phyloP scores from a whole-genome alignment of 1,139 yeast species.

The Geotrichum reessii region DNA sequence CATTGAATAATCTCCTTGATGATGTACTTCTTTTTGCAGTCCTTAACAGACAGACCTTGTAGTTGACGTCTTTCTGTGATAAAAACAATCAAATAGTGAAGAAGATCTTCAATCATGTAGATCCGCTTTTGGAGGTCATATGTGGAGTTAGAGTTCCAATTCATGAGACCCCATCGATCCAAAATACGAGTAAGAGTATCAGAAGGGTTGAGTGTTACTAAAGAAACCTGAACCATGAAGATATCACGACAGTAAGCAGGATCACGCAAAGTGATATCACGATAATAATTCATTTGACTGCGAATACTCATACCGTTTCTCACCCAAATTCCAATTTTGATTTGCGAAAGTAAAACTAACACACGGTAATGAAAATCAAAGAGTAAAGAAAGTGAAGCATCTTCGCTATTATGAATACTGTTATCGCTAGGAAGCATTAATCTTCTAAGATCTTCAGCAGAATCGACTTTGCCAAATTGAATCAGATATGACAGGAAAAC shows the following conservation, averaged over 20 bases:
- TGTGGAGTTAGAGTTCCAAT: constrained; percentile 35
- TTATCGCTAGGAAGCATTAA: constrained; percentile 23
- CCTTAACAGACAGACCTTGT: constrained; percentile 46
- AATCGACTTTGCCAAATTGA: constrained; percentile 43
- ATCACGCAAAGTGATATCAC: constrained; percentile 77
- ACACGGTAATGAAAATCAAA: constrained; percentile 78
- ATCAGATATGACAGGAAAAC: constrained; percentile 67
- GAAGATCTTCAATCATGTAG: constrained; percentile 75
- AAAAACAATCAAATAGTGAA: constrained; percentile 62
- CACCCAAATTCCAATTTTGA: constrained; percentile 81
- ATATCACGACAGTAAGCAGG: constrained; percentile 75
- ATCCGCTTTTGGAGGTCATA: constrained; percentile 38
- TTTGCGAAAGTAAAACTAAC: constrained; percentile 66
- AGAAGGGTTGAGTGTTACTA: constrained; percentile 54
- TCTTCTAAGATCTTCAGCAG: constrained; percentile 31
- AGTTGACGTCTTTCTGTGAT: constrained; percentile 64
- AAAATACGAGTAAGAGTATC: constrained; percentile 55
- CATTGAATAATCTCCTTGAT: constrained; percentile 71
- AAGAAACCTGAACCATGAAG: constrained; percentile 61
- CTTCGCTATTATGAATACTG: constrained; percentile 1
- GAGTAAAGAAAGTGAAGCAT: constrained; percentile 32
- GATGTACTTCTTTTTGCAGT: constrained; percentile 50
- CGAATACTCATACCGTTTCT: constrained; percentile 77
- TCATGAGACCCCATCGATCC: constrained; percentile 66
- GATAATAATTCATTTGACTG: constrained; percentile 73